Percentiles rank a stretch among this genome's conserved stretches.
These are phyloP conservation scores for Lathyrus oleraceus DNA, from an alignment of 306 rosid genomes.

Conservation along the genomic window DNA sequence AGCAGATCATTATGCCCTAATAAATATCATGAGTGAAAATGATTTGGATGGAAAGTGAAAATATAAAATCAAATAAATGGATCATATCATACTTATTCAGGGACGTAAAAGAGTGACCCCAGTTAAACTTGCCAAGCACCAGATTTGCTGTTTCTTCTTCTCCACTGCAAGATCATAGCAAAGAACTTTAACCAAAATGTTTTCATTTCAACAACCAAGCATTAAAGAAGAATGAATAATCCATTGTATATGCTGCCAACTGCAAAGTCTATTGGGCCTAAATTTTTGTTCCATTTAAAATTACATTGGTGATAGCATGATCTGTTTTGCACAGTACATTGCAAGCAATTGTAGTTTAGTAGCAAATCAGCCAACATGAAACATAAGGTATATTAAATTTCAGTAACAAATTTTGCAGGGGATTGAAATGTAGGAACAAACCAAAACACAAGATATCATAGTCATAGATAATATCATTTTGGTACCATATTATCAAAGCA, in stretches of 20 bases:
- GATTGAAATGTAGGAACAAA: neutral
- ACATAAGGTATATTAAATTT: conserved; percentile 16
- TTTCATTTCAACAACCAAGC: conserved; percentile 29
- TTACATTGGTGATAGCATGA: conserved; percentile 28
- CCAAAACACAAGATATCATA: neutral
- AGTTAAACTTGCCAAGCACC: conserved; percentile 90
- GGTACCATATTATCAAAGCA: conserved; percentile 86
- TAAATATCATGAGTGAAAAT: conserved; percentile 11
- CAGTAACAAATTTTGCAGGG: neutral
- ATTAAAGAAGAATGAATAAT: conserved; percentile 5
- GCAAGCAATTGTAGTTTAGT: neutral
- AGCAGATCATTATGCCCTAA: neutral
- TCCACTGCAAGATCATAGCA: conserved; percentile 62
- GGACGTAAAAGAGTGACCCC: conserved; percentile 94
- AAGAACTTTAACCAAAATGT: conserved; percentile 19
- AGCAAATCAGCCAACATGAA: conserved; percentile 19
- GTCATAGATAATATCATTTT: conserved; percentile 18
- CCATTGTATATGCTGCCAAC: conserved; percentile 6
- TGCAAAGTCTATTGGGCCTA: conserved; percentile 21
- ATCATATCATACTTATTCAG: conserved; percentile 63
- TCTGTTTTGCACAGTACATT: conserved; percentile 18
- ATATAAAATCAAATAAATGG: neutral
- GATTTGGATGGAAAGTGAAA: neutral
- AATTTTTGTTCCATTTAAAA: conserved; percentile 8
- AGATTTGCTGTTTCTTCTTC: conserved; percentile 87